Evolutionary conservation across 2,329 filamentous ascomycete species (phyloP).

Genomic region (Neospermospora avenae): DNA sequence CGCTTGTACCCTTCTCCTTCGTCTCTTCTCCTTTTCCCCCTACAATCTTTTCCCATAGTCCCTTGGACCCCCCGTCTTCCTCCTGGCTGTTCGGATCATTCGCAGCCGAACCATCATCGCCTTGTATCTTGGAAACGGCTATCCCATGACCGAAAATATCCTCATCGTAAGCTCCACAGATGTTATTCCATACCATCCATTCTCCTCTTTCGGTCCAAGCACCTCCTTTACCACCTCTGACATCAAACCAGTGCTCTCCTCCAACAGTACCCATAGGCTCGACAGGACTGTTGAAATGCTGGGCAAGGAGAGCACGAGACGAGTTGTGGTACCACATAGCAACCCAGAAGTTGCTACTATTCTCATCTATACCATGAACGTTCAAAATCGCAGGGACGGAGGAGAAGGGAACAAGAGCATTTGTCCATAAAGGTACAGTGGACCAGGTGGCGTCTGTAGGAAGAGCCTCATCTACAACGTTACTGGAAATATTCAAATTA

Average conservation of each 20-base stretch:
- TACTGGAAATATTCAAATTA: background rate
- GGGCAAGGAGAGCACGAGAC: conserved; percentile 3
- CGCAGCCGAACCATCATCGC: background rate
- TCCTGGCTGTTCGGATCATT: conserved; percentile 34
- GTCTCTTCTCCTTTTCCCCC: background rate
- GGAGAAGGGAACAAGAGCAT: conserved; percentile 12
- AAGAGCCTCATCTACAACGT: too few relatives aligned
- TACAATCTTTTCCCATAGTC: background rate
- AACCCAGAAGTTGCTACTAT: conserved; percentile 7
- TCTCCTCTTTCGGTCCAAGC: conserved; percentile 45
- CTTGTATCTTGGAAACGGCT: conserved; percentile 37
- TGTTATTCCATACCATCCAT: conserved; percentile 48
- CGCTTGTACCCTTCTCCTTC: background rate
- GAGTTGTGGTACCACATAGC: conserved; percentile 18
- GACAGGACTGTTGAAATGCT: conserved; percentile 17
- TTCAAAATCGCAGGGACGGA: conserved; percentile 11
- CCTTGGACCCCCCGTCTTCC: background rate
- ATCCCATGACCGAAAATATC: conserved; percentile 46
- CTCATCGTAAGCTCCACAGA: conserved; percentile 43
- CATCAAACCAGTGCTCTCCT: conserved; percentile 46
- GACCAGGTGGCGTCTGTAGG: conserved; percentile 12
- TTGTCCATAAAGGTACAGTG: conserved; percentile 9
- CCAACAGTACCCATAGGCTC: conserved; percentile 42
- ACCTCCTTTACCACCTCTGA: conserved; percentile 49
- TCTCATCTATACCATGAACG: conserved; percentile 9